phyloP scores from a whole-genome alignment of 305 asterid species.

The Fraxinus dipetala region DNA sequence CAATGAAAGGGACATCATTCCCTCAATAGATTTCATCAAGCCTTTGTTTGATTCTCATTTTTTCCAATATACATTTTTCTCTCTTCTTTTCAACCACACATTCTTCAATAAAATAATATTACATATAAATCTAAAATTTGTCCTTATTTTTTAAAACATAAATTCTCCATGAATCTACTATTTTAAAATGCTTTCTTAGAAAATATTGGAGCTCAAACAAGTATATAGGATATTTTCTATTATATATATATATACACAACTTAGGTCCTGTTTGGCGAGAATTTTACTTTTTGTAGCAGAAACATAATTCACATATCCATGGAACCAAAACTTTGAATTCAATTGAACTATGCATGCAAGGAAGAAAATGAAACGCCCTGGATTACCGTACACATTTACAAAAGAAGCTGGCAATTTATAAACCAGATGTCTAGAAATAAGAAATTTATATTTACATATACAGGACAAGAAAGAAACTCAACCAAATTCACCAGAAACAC shows the following conservation, averaged over 20 bases:
- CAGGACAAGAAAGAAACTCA: constrained; percentile 26
- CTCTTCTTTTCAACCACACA: no score
- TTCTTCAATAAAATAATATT: no score
- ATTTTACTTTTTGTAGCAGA: background rate
- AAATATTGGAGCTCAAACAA: no score
- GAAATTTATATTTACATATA: constrained; percentile 25
- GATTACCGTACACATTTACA: background rate
- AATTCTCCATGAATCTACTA: no score
- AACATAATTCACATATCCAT: background rate
- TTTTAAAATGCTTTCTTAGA: no score
- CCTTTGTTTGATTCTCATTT: no score
- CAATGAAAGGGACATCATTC: no score
- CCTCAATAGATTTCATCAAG: no score
- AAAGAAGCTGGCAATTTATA: background rate
- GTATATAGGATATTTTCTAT: background rate
- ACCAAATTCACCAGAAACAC: constrained; percentile 28
- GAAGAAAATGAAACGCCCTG: background rate
- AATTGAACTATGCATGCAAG: background rate
- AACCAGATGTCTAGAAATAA: constrained; percentile 20
- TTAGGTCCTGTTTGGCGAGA: background rate
- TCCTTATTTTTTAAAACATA: no score
- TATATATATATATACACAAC: no score
- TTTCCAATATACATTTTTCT: no score
- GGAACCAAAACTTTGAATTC: background rate
- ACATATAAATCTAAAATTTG: no score